These are phyloP conservation scores for Punica granatum DNA, from an alignment of 345 rosid species.

Conservation along the genomic window DNA sequence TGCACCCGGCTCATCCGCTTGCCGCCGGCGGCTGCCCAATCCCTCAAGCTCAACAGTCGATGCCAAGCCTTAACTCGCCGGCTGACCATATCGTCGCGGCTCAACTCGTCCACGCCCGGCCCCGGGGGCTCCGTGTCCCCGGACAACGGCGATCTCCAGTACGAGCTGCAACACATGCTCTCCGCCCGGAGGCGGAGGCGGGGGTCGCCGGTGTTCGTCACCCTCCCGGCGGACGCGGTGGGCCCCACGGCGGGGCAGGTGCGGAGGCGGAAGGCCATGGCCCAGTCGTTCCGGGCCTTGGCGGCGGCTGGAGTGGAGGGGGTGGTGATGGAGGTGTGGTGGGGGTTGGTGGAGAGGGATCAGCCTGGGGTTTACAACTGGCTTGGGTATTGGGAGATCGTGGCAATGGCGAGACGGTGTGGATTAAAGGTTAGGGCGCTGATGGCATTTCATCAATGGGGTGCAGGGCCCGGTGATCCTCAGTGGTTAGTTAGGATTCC, in stretches of 20 bases:
- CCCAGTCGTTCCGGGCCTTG: slow-evolving; percentile 31
- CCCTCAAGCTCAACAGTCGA: slow-evolving; percentile 9
- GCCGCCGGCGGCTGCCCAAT: slow-evolving; percentile 7
- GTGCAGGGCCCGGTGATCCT: slow-evolving; percentile 33
- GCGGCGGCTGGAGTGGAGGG: slow-evolving; percentile 41
- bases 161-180: slow-evolving; percentile 21
- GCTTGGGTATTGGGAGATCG: slow-evolving; percentile 34
- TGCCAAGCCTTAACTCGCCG: slow-evolving; percentile 8
- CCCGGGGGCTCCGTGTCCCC: slow-evolving; percentile 26
- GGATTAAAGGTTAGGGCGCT: slow-evolving; percentile 41
- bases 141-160: slow-evolving; percentile 23
- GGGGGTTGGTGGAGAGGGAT: slow-evolving; percentile 52
- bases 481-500: slow-evolving; percentile 23
- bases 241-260: slow-evolving; percentile 16
- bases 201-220: slow-evolving; percentile 41
- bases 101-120: slow-evolving; percentile 23
- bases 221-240: slow-evolving; percentile 35
- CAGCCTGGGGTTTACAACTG: slow-evolving; percentile 37
- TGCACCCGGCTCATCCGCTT: slow-evolving; percentile 13
- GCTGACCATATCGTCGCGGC: slow-evolving; percentile 15
- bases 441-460: slow-evolving; percentile 42
- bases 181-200: slow-evolving; percentile 9
- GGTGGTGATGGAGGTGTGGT: slow-evolving; percentile 47
- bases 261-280: slow-evolving; percentile 28
- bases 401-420: slow-evolving; percentile 27